These are phyloP conservation scores for Apiospora rasikravindrae DNA, from an alignment of 2,329 filamentous ascomycete genomes.

Conservation along the genomic window DNA sequence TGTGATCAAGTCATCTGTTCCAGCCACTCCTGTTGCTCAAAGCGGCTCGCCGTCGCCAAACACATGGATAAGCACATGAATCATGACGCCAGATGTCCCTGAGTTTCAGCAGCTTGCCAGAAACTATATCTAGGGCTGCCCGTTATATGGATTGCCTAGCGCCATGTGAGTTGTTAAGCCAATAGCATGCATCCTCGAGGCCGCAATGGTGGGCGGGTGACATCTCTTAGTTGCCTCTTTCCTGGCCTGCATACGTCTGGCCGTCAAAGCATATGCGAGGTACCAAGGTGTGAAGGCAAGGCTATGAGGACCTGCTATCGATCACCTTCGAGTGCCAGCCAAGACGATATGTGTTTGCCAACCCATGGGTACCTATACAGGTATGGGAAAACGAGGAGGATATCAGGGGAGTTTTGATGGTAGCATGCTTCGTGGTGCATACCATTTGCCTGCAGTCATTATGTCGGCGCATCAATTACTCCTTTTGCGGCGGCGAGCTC, in stretches of 20 bases:
- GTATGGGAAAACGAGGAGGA: background rate
- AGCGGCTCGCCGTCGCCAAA: background rate
- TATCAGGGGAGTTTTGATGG: background rate
- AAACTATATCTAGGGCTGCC: background rate
- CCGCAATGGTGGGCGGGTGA: background rate
- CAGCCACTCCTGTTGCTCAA: background rate
- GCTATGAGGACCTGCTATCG: background rate
- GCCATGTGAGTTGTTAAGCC: background rate
- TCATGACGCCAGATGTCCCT: background rate
- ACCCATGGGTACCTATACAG: background rate
- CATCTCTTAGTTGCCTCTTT: background rate
- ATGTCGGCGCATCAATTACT: background rate
- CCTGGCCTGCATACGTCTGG: background rate
- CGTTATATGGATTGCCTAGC: background rate
- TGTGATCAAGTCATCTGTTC: background rate
- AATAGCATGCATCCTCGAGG: no score
- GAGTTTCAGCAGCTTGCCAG: background rate
- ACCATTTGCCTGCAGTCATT: background rate
- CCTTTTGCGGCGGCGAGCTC: no score
- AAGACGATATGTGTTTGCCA: background rate
- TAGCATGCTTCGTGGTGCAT: background rate
- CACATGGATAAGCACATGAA: background rate
- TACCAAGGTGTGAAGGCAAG: background rate
- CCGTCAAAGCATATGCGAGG: background rate
- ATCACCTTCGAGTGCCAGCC: background rate